Percentiles rank a stretch among this genome's conserved stretches.
phyloP scores from a whole-genome alignment of 139 green algal species.

The Edaphochlamys debaryana region DNA sequence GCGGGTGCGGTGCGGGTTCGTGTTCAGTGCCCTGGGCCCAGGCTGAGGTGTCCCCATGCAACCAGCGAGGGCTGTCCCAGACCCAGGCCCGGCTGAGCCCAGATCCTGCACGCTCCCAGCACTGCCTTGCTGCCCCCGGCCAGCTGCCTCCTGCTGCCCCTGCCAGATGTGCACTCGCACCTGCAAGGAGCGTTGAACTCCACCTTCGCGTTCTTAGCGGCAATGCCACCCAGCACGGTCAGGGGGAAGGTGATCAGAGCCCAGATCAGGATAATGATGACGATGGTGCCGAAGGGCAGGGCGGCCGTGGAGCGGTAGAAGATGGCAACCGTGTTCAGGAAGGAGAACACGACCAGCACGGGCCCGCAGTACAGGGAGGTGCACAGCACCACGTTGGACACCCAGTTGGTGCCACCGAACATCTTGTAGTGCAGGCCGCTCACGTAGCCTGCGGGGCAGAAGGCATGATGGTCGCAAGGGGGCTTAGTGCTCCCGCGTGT shows the following conservation, averaged over 20 bases:
- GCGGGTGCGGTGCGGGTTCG: too few relatives aligned
- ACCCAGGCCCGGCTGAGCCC: too few relatives aligned
- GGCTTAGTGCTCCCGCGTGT: too few relatives aligned
- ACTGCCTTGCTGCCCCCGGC: too few relatives aligned
- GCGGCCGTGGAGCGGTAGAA: constrained; percentile 76
- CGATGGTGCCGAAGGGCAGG: constrained; percentile 87
- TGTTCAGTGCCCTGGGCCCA: too few relatives aligned
- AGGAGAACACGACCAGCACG: constrained; percentile 81
- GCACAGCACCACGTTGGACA: constrained; percentile 81
- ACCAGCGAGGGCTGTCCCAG: too few relatives aligned
- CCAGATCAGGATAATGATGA: constrained; percentile 89
- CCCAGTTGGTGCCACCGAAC: constrained; percentile 85
- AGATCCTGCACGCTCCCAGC: too few relatives aligned
- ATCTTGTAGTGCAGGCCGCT: constrained; percentile 87
- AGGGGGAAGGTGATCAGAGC: constrained; percentile 91
- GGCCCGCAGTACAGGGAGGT: constrained; percentile 82
- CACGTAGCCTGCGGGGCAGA: constrained; percentile 83
- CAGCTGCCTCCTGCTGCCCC: too few relatives aligned
- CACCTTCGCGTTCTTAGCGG: constrained; percentile 62
- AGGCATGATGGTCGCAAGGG: too few relatives aligned
- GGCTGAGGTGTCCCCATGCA: too few relatives aligned
- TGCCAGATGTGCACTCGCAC: constrained; percentile 27
- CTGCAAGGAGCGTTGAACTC: constrained; percentile 83
- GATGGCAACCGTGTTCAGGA: constrained; percentile 89
- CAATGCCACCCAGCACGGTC: constrained; percentile 91